Conservation (phyloP, 2,329 filamentous ascomycete genomes). For the Arachnopeziza araneosa region DNA sequence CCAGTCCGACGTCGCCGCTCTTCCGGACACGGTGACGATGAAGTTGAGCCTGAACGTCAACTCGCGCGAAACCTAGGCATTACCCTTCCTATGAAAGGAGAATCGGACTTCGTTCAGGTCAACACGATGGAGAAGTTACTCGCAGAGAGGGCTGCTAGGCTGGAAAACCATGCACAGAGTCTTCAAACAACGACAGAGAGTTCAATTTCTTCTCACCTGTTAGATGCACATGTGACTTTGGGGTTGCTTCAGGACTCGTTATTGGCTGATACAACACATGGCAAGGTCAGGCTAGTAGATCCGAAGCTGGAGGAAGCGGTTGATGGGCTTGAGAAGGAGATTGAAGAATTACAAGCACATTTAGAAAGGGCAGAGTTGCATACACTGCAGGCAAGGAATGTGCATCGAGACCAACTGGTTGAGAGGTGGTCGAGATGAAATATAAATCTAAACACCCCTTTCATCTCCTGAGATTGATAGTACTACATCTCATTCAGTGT, state of each 20-base stretch:
- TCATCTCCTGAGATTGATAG: too few relatives aligned
- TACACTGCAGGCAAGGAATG: constrained; percentile 35
- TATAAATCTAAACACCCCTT: background rate
- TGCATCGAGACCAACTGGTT: constrained; percentile 45
- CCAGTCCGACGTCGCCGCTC: constrained; percentile 23
- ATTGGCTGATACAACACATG: constrained; percentile 46
- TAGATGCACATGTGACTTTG: constrained; percentile 43
- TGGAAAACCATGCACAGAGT: constrained; percentile 38
- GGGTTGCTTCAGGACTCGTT: constrained; percentile 47
- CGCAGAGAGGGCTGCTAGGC: constrained; percentile 38
- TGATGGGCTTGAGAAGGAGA: constrained; percentile 29
- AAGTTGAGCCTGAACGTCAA: constrained; percentile 31
- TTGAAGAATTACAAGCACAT: constrained; percentile 34
- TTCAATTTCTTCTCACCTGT: constrained; percentile 36
- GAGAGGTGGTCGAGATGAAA: constrained; percentile 34
- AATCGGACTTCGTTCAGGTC: constrained; percentile 19
- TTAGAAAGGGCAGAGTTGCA: constrained; percentile 33
- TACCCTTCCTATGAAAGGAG: constrained; percentile 33
- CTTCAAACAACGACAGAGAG: constrained; percentile 48
- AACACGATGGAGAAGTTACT: constrained; percentile 26
- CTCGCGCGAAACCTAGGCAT: constrained; percentile 46
- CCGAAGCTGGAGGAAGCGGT: constrained; percentile 48
- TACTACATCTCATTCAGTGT: too few relatives aligned
- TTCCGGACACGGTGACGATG: constrained; percentile 34
- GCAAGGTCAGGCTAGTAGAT: constrained; percentile 45